Percentiles rank a stretch among this genome's conserved stretches.
Evolutionary conservation across 2,329 filamentous ascomycete genomes (phyloP).

Genomic region (Fusarium azukiicola): DNA sequence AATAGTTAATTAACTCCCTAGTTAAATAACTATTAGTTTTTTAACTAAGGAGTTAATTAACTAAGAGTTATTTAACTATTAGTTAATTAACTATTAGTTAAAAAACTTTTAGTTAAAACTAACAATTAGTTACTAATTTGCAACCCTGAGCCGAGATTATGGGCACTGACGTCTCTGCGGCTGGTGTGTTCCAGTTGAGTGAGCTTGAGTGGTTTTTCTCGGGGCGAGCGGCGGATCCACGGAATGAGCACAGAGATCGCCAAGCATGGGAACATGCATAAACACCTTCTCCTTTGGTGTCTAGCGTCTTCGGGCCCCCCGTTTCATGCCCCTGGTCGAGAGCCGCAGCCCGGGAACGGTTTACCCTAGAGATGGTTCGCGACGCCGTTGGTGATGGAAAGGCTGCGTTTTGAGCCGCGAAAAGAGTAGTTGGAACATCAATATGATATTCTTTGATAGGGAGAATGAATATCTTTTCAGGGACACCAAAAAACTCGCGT

Average conservation of each 20-base stretch:
- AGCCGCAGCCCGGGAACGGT: conserved; percentile 1
- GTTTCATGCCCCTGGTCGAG: conserved; percentile 12
- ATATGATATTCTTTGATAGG: neutral
- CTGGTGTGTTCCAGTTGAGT: neutral
- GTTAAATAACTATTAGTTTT: too few relatives aligned
- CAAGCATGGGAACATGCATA: conserved; percentile 14
- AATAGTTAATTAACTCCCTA: too few relatives aligned
- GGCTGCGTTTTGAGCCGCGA: neutral
- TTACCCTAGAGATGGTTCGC: conserved; percentile 12
- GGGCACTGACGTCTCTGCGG: neutral
- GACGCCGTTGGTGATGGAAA: neutral
- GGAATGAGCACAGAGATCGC: conserved; percentile 13
- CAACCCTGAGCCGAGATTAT: conserved; percentile 11
- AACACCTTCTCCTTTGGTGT: conserved; percentile 10
- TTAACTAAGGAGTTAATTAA: too few relatives aligned
- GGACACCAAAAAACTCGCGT: neutral
- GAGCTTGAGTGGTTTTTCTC: conserved; percentile 2
- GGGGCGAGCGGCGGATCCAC: neutral
- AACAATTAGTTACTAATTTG: too few relatives aligned
- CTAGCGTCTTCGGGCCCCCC: conserved; percentile 10
- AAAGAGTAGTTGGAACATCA: neutral
- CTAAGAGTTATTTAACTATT: too few relatives aligned
- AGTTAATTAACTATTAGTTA: too few relatives aligned
- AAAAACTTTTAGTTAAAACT: too few relatives aligned
- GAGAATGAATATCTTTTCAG: neutral